Evolutionary conservation across 352 stramenopile species (phyloP).

Genomic region (Globisporangium sylvaticum): DNA sequence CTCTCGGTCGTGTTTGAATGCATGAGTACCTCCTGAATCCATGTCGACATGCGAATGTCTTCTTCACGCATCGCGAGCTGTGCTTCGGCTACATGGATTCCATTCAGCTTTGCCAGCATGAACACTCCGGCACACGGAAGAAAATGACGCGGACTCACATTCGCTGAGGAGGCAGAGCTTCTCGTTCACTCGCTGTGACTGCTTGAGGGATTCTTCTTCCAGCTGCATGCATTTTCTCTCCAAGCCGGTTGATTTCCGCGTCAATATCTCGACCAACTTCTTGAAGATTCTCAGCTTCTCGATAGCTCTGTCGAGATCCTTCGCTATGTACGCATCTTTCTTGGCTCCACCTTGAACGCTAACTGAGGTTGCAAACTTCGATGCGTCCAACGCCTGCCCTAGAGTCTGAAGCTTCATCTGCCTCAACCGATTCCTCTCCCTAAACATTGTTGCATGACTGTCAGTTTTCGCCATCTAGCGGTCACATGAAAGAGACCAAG

Average conservation of each 20-base stretch:
- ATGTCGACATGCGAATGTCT: conserved; percentile 7
- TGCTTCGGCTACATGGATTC: neutral
- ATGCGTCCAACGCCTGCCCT: neutral
- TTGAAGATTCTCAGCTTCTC: conserved; percentile 12
- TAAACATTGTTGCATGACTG: neutral
- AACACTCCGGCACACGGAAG: neutral
- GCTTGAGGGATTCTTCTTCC: conserved; percentile 11
- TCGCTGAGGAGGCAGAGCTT: neutral
- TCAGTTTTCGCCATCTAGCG: neutral
- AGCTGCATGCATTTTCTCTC: conserved; percentile 12
- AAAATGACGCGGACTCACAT: neutral
- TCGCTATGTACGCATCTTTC: neutral
- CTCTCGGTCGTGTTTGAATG: neutral
- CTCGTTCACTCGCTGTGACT: neutral
- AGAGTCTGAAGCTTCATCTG: conserved; percentile 6
- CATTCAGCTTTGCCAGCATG: neutral
- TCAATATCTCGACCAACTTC: conserved; percentile 13
- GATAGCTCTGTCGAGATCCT: conserved; percentile 6
- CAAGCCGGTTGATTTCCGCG: conserved; percentile 1
- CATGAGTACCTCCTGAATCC: conserved; percentile 3
- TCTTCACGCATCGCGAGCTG: conserved; percentile 11
- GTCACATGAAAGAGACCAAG: neutral
- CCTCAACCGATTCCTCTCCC: conserved; percentile 9
- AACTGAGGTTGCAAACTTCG: neutral
- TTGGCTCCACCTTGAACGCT: neutral